A percentile compares a stretch with the other conserved stretches of the same genome.
These are phyloP conservation scores for Taphrina wiesneri DNA, from an alignment of 1,139 yeast genomes.

Conservation along the genomic window DNA sequence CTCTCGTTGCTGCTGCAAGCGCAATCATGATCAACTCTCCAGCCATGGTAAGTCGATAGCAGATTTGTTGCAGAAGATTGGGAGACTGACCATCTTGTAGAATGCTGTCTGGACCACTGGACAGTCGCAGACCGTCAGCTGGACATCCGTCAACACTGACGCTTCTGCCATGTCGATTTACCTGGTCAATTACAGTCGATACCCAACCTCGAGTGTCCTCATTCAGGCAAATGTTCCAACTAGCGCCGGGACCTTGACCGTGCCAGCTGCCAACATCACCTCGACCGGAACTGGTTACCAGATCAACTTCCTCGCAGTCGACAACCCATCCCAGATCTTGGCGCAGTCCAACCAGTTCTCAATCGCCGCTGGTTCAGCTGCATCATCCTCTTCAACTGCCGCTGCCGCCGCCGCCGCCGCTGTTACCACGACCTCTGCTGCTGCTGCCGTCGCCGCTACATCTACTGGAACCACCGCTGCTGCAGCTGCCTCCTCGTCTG, in stretches of 20 bases:
- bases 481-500: neutral
- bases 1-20: slow-evolving; percentile 19
- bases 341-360: slow-evolving; percentile 31
- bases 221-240: slow-evolving; percentile 13
- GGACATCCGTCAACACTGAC: slow-evolving; percentile 32
- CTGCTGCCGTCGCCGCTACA: neutral
- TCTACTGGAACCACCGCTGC: neutral
- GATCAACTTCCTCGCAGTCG: slow-evolving; percentile 26
- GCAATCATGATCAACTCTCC: slow-evolving; percentile 28
- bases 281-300: slow-evolving; percentile 23
- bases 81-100: neutral
- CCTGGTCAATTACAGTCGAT: slow-evolving; percentile 28
- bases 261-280: slow-evolving; percentile 9
- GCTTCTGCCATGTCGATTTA: slow-evolving; percentile 13
- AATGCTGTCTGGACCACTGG: slow-evolving; percentile 25
- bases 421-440: neutral
- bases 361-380: slow-evolving; percentile 11
- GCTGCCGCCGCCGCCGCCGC: neutral
- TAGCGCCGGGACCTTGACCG: slow-evolving; percentile 4
- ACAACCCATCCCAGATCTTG: slow-evolving; percentile 26
- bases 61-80: neutral
- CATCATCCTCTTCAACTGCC: slow-evolving; percentile 2
- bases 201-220: slow-evolving; percentile 15
- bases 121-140: slow-evolving; percentile 10
- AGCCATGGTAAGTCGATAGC: slow-evolving; percentile 5